Conservation (phyloP, 495 filamentous ascomycete genomes). For the Xylaria curta region DNA sequence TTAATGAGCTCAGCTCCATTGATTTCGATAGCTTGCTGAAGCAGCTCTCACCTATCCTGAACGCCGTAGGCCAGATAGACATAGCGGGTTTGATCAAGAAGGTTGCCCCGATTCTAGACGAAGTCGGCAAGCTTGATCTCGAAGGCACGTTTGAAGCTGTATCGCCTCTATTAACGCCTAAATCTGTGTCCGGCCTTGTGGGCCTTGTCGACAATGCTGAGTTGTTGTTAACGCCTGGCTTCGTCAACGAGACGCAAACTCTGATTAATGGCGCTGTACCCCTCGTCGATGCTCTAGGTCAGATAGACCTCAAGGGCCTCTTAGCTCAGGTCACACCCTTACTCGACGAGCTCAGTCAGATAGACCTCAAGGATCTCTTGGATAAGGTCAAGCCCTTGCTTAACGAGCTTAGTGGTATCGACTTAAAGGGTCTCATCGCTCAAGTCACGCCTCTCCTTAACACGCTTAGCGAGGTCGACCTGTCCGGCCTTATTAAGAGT, state of each 20-base stretch:
- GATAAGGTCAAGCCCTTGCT: slow-evolving; percentile 41
- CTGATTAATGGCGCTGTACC: slow-evolving; percentile 56
- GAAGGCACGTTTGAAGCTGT: slow-evolving; percentile 34
- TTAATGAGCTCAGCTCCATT: slow-evolving; percentile 45
- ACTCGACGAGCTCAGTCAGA: slow-evolving; percentile 35
- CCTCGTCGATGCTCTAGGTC: slow-evolving; percentile 39
- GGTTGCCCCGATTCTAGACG: slow-evolving; percentile 49
- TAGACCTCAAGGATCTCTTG: slow-evolving; percentile 43
- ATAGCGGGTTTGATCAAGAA: slow-evolving; percentile 53
- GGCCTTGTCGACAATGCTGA: slow-evolving; percentile 48
- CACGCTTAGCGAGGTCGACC: slow-evolving; percentile 39
- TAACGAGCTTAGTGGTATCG: slow-evolving; percentile 44
- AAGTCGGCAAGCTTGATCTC: slow-evolving; percentile 53
- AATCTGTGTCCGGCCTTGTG: slow-evolving; percentile 44
- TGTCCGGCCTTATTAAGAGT: slow-evolving; percentile 42
- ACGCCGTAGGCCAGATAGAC: slow-evolving; percentile 43
- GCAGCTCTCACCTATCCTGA: slow-evolving; percentile 48
- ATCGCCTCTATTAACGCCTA: slow-evolving; percentile 39
- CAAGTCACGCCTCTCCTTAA: slow-evolving; percentile 43
- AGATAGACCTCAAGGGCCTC: slow-evolving; percentile 40
- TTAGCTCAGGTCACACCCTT: slow-evolving; percentile 47
- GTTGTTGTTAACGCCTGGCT: slow-evolving; percentile 43
- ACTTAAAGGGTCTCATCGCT: slow-evolving; percentile 44
- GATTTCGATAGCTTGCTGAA: slow-evolving; percentile 50
- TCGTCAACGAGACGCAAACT: slow-evolving; percentile 54